Evolutionary conservation across 2,329 filamentous ascomycete genomes (phyloP).

Genomic region (Scopulariopsis brevicaulis): DNA sequence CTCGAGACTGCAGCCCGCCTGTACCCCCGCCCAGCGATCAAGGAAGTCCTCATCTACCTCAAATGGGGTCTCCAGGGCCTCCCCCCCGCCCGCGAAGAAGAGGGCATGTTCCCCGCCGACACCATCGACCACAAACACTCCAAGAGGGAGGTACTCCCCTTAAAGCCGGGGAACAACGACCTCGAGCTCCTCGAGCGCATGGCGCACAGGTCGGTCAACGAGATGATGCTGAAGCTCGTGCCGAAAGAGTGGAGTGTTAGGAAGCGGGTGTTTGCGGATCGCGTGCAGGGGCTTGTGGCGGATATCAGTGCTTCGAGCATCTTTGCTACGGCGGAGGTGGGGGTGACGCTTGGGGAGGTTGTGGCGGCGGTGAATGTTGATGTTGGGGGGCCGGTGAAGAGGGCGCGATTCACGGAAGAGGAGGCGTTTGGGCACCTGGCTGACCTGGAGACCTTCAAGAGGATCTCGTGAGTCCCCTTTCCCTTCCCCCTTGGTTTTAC

Average conservation of each 20-base stretch:
- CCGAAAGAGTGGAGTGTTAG: background rate
- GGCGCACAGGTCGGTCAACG: slow-evolving; percentile 8
- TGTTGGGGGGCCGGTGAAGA: slow-evolving; percentile 6
- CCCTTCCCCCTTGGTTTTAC: background rate
- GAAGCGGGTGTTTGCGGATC: slow-evolving; percentile 11
- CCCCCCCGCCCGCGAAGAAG: background rate
- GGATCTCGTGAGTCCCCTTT: background rate
- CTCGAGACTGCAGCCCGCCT: slow-evolving; percentile 12
- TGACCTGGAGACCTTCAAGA: background rate
- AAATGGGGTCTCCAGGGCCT: slow-evolving; percentile 1
- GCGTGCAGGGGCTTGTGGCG: slow-evolving; percentile 12
- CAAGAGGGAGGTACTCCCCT: background rate
- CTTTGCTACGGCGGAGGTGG: slow-evolving; percentile 7
- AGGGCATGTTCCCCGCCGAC: background rate
- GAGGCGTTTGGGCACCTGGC: background rate
- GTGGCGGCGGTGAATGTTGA: slow-evolving; percentile 12
- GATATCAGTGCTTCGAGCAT: slow-evolving; percentile 7
- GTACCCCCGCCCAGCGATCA: slow-evolving; percentile 17
- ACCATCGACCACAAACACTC: no score
- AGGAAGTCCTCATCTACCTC: slow-evolving; percentile 9
- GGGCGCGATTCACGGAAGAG: background rate
- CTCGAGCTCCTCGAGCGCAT: slow-evolving; percentile 20
- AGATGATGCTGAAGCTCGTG: background rate
- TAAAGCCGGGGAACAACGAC: slow-evolving; percentile 12
- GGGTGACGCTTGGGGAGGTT: slow-evolving; percentile 9